Conservation (phyloP, 2,329 filamentous ascomycete species). For the Neofusicoccum parvum region DNA sequence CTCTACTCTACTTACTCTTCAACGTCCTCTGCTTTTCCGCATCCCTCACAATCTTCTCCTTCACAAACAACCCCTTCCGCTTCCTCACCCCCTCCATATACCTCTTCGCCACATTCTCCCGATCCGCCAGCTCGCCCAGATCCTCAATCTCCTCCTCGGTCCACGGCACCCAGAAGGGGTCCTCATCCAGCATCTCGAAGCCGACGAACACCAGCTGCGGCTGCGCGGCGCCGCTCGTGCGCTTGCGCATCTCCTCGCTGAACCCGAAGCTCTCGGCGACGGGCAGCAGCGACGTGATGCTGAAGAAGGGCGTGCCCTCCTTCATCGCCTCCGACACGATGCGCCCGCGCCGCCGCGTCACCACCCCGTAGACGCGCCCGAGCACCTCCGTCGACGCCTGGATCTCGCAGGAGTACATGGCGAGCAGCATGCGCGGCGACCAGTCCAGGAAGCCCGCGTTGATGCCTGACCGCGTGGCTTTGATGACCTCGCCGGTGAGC, state of each 20-base stretch:
- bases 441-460: conserved; percentile 88
- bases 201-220: conserved; percentile 93
- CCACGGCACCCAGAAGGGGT: conserved; percentile 96
- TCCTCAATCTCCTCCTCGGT: conserved; percentile 97
- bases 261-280: conserved; percentile 97
- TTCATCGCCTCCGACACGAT: conserved; percentile 91
- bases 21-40: conserved; percentile 88
- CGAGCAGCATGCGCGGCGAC: conserved; percentile 91
- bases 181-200: conserved; percentile 89
- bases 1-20: conserved; percentile 50
- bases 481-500: conserved; percentile 90
- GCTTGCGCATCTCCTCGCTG: conserved; percentile 92
- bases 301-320: conserved; percentile 95
- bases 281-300: conserved; percentile 82
- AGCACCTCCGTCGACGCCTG: conserved; percentile 95
- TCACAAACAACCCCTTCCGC: conserved; percentile 85
- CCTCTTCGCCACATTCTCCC: conserved; percentile 92
- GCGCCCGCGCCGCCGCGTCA: conserved; percentile 87
- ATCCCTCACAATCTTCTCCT: conserved; percentile 70
- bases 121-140: conserved; percentile 87
- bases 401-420: conserved; percentile 98
- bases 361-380: conserved; percentile 92
- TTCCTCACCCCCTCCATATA: conserved; percentile 90
- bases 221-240: conserved; percentile 84
- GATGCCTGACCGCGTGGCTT: conserved; percentile 82